A percentile compares a stretch with the other conserved stretches of the same genome.
Evolutionary conservation across 225 moss, liverwort and hornwort genomes (phyloP).

Genomic region (Bryoerythrophyllum caledonicum): DNA sequence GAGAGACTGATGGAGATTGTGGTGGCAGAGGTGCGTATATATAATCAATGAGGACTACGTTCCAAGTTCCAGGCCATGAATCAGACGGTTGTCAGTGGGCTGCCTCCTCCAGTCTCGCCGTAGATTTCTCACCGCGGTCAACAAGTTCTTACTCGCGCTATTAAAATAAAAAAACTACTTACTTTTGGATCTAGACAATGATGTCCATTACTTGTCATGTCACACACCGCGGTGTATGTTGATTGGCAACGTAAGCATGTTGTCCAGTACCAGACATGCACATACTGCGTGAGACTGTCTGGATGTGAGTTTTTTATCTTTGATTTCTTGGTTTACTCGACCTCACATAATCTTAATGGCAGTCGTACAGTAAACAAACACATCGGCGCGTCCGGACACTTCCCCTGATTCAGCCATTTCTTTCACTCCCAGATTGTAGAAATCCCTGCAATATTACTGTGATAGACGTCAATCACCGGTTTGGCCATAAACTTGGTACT

Average conservation of each 20-base stretch:
- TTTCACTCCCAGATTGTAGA: neutral
- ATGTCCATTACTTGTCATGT: conserved; percentile 10
- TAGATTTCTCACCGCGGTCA: conserved; percentile 8
- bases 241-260: conserved; percentile 11
- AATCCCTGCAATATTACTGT: too few species aligned
- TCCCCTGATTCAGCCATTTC: conserved; percentile 16
- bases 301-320: neutral
- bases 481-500: conserved; percentile 5
- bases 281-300: conserved; percentile 12
- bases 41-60: conserved; percentile 16
- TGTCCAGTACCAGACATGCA: neutral
- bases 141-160: neutral
- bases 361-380: neutral
- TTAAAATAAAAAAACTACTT: neutral
- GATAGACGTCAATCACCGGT: neutral
- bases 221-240: neutral
- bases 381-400: conserved; percentile 12
- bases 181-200: neutral
- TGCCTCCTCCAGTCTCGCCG: conserved; percentile 29
- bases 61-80: neutral
- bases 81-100: conserved; percentile 27
- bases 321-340: neutral
- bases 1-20: conserved; percentile 39
- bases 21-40: conserved; percentile 42
- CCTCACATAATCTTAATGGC: neutral